Base-by-base conservation (phyloP, 345 rosid genomes). In the Noccaea caerulescens region DNA sequence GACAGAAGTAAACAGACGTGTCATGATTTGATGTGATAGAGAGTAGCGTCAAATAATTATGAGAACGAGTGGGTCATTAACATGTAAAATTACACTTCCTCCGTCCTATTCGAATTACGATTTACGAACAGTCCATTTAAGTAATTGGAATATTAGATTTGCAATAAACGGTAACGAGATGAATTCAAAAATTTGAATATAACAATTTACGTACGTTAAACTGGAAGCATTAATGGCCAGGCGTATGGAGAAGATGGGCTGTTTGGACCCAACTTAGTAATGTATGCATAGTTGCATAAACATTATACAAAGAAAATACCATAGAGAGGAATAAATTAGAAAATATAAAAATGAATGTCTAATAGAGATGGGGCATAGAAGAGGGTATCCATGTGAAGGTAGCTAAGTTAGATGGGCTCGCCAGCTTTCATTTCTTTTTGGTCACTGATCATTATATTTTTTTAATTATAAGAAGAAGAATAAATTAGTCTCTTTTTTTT, bases 331-430 rank as follows among this genome's bases (percentile, higher is more conserved):
- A 42, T 50, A 43, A 12, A 50, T n/a, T 50, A 58, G 10, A 38
- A 12, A 44, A 2, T 41, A 36, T 25, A 3, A 62, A 53, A 39
- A 37, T 47, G 42, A 49, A 55, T 63, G 74, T 44, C 52, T 63
- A 54, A 30, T 30, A 69, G 70, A 76, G 74, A 69, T 69, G 79
- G 65, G 61, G 61, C 75, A 63, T 32, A 63, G 66, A 55, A 62
- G 39, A 69, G 42, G 47, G 79, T 46, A 32, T 49, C 55, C 79
- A 76, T 69, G 79, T 76, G 79, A 69, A 63, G 59, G 75, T 33
- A 69, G 74, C 59, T 38, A 61, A 76, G 54, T 55, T 14, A 63
- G 59, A 76, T 69, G 75, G 65, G 73, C 13, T 37, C 8, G 70
- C 79, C 75, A 76, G 75, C 79, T 76, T 56, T 69, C 79, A 75